A percentile compares a stretch with the other conserved stretches of the same genome.
Evolutionary conservation across 2,329 filamentous ascomycete species (phyloP).

Genomic region (Calonectria crousiana): DNA sequence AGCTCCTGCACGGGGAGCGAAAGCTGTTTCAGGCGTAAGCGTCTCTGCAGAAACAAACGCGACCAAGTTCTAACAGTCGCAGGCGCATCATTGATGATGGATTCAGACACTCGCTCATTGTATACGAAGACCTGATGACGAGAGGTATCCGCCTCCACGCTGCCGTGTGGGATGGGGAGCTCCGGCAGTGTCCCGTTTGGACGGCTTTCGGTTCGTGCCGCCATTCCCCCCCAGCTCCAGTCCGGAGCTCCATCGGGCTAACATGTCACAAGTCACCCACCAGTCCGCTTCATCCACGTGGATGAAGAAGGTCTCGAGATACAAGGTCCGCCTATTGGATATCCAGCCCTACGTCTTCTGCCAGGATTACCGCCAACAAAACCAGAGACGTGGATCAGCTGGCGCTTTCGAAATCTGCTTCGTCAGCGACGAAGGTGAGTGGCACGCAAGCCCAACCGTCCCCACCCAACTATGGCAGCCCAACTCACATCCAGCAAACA

Average conservation of each 20-base stretch:
- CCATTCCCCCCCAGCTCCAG: background rate
- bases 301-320: conserved; percentile 61
- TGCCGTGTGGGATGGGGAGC: conserved; percentile 65
- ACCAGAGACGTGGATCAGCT: conserved; percentile 61
- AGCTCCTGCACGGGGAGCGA: conserved; percentile 60
- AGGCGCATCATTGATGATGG: conserved; percentile 70
- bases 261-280: conserved; percentile 62
- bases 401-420: conserved; percentile 67
- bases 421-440: conserved; percentile 54
- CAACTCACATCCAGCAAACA: conserved; percentile 29
- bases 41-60: background rate
- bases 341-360: conserved; percentile 71
- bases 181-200: conserved; percentile 70
- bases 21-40: conserved; percentile 69
- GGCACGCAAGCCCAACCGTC: background rate
- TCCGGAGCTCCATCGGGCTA: background rate
- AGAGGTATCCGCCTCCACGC: conserved; percentile 67
- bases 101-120: conserved; percentile 64
- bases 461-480: background rate
- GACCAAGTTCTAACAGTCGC: conserved; percentile 18
- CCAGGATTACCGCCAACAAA: conserved; percentile 64
- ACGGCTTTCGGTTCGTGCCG: conserved; percentile 68
- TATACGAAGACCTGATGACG: conserved; percentile 64
- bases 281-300: conserved; percentile 62
- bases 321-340: conserved; percentile 64